Evolutionary conservation across 202 grass and related monocot species (phyloP), one percentile per base, ranked within the genome.

Genomic region (Cymbopogon flexuosus): DNA sequence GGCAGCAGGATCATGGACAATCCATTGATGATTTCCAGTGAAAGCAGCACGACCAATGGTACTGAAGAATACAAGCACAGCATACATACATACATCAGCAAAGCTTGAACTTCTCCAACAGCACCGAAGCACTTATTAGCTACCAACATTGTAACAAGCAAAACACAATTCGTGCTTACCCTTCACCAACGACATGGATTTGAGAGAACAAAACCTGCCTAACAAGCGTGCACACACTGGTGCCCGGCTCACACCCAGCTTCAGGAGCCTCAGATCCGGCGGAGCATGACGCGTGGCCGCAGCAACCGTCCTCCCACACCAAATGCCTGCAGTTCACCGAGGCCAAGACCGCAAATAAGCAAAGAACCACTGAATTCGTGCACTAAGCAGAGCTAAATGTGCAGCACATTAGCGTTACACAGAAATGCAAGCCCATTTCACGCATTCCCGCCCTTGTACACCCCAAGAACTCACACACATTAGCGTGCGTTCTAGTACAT

Each of bases 271-370:
- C 78, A 62, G 63, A 88, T 76, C 88, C 79, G 2, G 67, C 52
- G 6, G 80, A 24, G 64, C 86, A 89, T 21, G 81, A 83, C 37
- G 79, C 37, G 19, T 90, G 85, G 56, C 83, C 81, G 7, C 88
- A 97, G 31, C 56, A 87, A n/a, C 89, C 91, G 33, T 97, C 94
- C 83, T 92, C 91, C 91, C 91, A 97, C 47, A 94, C 89, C 42
- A 94, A 88, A 89, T 83, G 89, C 77, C 94, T 97, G 91, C 84
- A 75, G 70, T 82, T 39, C 54, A 81, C 81, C 70, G 60, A 80
- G 13, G 31, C 67, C 15, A 62, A 84, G 62, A 42, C 75, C 23
- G n/a, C n/a, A 67, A 79, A 84, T 65, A 45, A 79, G 60, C 57
- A 73, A 36, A 77, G 31, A 71, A 56, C n/a, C 75, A 27, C 15